phyloP scores from a whole-genome alignment of 352 stramenopile species.

The Phytopythium litorale region DNA sequence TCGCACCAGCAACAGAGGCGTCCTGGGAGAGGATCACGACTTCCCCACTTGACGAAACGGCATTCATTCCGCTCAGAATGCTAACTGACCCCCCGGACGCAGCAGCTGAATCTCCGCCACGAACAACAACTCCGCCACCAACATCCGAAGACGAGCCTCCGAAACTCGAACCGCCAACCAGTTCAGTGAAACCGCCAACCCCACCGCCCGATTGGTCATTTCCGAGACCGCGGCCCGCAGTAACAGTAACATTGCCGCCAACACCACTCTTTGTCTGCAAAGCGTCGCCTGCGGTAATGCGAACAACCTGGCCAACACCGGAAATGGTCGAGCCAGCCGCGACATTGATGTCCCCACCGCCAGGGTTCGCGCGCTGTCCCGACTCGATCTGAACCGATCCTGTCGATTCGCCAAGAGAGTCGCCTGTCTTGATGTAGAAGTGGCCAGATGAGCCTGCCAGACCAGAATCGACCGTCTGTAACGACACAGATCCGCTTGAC shows the following conservation, averaged over 20 bases:
- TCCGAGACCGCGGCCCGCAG: conserved; percentile 33
- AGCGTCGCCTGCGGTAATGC: conserved; percentile 35
- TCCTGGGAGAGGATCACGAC: conserved; percentile 32
- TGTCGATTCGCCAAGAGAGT: conserved; percentile 22
- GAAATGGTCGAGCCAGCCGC: conserved; percentile 28
- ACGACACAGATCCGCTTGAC: conserved; percentile 35
- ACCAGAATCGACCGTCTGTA: conserved; percentile 37
- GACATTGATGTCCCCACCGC: conserved; percentile 37
- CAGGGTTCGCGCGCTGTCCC: conserved; percentile 29
- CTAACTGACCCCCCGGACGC: conserved; percentile 41
- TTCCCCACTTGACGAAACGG: conserved; percentile 41
- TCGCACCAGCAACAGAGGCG: conserved; percentile 27
- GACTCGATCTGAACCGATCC: conserved; percentile 48
- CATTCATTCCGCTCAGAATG: conserved; percentile 41
- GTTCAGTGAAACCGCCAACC: conserved; percentile 31
- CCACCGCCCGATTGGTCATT: conserved; percentile 35
- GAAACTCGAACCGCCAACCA: conserved; percentile 43
- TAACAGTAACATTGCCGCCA: conserved; percentile 32
- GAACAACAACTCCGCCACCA: conserved; percentile 34
- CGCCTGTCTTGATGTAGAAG: conserved; percentile 34
- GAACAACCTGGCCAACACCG: conserved; percentile 29
- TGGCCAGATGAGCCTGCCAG: conserved; percentile 32
- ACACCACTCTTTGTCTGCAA: conserved; percentile 29
- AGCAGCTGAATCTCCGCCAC: conserved; percentile 32
- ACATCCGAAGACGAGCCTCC: conserved; percentile 37